Evolutionary conservation across 2,329 filamentous ascomycete species (phyloP).

Genomic region (Alternaria ethzedia): DNA sequence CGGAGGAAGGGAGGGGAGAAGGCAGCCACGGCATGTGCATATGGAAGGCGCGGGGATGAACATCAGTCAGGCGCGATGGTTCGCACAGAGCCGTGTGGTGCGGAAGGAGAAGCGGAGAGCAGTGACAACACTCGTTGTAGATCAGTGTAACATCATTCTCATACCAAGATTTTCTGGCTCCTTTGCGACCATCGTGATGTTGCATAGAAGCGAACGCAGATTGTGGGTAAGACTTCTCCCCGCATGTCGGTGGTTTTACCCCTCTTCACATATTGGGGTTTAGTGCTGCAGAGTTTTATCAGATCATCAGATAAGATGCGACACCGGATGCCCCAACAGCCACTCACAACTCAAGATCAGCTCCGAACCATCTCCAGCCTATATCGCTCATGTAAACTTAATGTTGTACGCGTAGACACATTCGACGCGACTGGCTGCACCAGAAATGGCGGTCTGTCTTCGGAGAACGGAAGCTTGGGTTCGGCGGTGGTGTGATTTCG

Average conservation of each 20-base stretch:
- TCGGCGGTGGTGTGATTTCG: background rate
- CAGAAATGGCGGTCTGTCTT: background rate
- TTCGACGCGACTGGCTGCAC: background rate
- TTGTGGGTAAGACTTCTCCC: background rate
- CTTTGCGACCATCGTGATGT: background rate
- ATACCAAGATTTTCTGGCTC: accelerated
- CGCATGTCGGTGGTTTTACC: background rate
- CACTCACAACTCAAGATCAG: background rate
- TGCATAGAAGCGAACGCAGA: background rate
- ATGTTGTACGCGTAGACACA: background rate
- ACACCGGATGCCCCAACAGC: conserved; percentile 3
- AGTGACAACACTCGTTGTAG: background rate
- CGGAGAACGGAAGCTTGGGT: background rate
- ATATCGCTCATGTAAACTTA: background rate
- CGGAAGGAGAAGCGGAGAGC: background rate
- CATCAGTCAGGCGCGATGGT: background rate
- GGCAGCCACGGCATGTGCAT: background rate
- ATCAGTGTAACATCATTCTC: background rate
- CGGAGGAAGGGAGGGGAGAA: background rate
- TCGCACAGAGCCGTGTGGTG: background rate
- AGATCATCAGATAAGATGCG: conserved; percentile 26
- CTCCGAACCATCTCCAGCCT: conserved; percentile 8
- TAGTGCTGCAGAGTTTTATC: conserved; percentile 13
- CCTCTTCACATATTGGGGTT: background rate
- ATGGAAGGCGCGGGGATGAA: background rate